A percentile compares a stretch with the other conserved stretches of the same genome.
Conservation (phyloP, 345 rosid species). For the Murraya koenigii region DNA sequence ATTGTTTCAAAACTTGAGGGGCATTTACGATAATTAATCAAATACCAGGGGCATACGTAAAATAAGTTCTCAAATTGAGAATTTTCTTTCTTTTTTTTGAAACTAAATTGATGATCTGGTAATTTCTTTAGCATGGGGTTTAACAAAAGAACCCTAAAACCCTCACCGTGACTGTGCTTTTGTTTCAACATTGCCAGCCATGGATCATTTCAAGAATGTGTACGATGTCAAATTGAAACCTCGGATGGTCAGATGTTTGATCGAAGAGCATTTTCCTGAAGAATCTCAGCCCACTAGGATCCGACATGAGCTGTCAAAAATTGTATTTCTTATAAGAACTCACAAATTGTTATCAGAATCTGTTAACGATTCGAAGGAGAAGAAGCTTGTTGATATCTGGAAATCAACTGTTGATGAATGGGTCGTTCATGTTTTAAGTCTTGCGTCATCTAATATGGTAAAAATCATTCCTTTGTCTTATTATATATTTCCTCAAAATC, state of each 20-base stretch:
- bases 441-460: slow-evolving; percentile 58
- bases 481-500: background rate
- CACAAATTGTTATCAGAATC: slow-evolving; percentile 57
- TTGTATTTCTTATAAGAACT: slow-evolving; percentile 42
- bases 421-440: slow-evolving; percentile 42
- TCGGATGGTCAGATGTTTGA: slow-evolving; percentile 46
- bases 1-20: background rate
- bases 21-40: background rate
- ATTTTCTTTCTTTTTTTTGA: no score
- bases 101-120: no score
- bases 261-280: slow-evolving; percentile 56
- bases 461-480: background rate
- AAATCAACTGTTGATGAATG: slow-evolving; percentile 74
- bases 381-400: slow-evolving; percentile 41
- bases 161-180: background rate
- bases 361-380: slow-evolving; percentile 21
- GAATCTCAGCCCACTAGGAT: slow-evolving; percentile 46
- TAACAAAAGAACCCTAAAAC: background rate
- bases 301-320: slow-evolving; percentile 39
- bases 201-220: slow-evolving; percentile 45
- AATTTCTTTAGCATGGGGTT: background rate
- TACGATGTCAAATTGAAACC: slow-evolving; percentile 57
- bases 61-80: no score
- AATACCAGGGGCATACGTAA: background rate
- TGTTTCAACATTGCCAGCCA: slow-evolving; percentile 35